These are phyloP conservation scores for Onygenales sp. DNA, from an alignment of 2,329 filamentous ascomycete species.

Conservation along the genomic window DNA sequence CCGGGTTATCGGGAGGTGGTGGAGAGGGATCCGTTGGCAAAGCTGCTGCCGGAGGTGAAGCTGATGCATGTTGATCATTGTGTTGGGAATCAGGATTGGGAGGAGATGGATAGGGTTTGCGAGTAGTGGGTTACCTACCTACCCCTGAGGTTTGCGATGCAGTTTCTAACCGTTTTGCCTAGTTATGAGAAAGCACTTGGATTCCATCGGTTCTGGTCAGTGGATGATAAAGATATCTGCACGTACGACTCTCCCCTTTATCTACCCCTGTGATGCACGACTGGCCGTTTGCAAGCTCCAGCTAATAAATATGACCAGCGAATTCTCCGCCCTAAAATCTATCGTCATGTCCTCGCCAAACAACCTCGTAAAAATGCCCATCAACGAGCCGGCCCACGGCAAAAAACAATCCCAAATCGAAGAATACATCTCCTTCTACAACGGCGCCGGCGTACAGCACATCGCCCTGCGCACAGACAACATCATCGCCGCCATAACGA, in stretches of 20 bases:
- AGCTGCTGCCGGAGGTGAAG: conserved; percentile 51
- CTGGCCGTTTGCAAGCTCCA: not conserved
- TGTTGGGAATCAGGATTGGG: conserved; percentile 94
- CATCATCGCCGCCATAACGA: conserved; percentile 67
- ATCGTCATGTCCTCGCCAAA: conserved; percentile 85
- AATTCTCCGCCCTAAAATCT: conserved; percentile 78
- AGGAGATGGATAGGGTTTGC: conserved; percentile 64
- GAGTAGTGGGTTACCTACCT: conserved; percentile 40
- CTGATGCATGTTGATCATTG: conserved; percentile 85
- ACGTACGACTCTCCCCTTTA: conserved; percentile 33
- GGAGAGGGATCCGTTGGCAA: conserved; percentile 35
- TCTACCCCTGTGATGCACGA: not conserved
- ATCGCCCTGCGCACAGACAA: conserved; percentile 76
- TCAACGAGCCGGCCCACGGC: conserved; percentile 87
- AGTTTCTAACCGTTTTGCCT: not conserved
- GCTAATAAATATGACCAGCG: conserved; percentile 26
- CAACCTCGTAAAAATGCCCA: conserved; percentile 91
- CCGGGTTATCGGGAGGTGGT: conserved; percentile 63
- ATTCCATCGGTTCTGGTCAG: conserved; percentile 96
- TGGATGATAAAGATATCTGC: conserved; percentile 87
- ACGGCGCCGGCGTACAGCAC: conserved; percentile 83
- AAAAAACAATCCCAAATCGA: conserved; percentile 93
- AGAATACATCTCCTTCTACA: conserved; percentile 85
- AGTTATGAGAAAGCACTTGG: conserved; percentile 81
- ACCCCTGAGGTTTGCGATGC: not conserved